Base-by-base conservation (phyloP, 768 basidiomycete genomes). In the Chlorophyllum brunneum region DNA sequence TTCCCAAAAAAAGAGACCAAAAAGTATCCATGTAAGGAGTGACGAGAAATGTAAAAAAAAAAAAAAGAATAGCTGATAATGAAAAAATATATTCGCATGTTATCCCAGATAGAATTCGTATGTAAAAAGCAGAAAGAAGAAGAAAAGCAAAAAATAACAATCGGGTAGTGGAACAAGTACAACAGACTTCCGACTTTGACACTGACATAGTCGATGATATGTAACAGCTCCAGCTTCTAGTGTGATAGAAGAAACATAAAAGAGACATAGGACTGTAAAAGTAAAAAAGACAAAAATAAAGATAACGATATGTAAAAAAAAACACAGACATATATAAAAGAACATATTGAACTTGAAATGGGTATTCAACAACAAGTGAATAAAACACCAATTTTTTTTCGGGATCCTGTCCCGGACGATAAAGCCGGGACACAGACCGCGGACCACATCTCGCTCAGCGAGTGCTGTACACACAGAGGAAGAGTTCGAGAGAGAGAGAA, bases 381-480 rank as follows among this genome's bases (percentile, higher is more conserved):
- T 37, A 37, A 37, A 11, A 37, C 36, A 37, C 36, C 13, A 22
- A 13, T 47, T 18, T 16, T 15, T 16, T 45, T 45, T 36, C 26
- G 27, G 7, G 33, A 47, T 22, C 47, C 36, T 37, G 47, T 48
- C 36, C 47, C n/a, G 1, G 24, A 26, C n/a, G 30, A 27, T 15
- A 8, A 48, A 8, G 38, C 34, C 34, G 13, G 23, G 38, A 37
- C 36, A 15, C 34, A 20, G 47, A 48, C 20, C 45, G 13, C 45
- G 26, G 13, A 48, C 47, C 33, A n/a, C 36, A 13, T 26, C 34
- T 18, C 47, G 47, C 47, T 11, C 36, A 48, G 47, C 47, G 13
- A 24, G 36, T 16, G 36, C 22, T 20, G 24, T 33, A 33, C n/a
- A 23, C 3, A 31, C 4, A 26, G 27, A 34, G 13, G 7, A 22